phyloP scores from a whole-genome alignment of 2,329 filamentous ascomycete genomes.

The Colletotrichum sp. region DNA sequence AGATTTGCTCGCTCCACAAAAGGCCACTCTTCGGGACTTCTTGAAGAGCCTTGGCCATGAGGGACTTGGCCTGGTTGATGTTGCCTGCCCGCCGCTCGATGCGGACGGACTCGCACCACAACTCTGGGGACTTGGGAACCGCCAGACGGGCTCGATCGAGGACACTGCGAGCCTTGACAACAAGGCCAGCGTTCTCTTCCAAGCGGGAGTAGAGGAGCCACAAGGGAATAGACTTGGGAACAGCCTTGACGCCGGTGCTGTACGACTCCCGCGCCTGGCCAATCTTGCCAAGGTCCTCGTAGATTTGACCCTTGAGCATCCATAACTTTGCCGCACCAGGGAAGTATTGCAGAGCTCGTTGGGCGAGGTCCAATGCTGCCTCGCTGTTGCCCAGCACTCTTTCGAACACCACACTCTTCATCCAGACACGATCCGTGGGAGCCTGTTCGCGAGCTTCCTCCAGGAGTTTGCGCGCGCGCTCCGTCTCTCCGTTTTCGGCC shows the following conservation, averaged over 20 bases:
- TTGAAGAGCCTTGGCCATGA: constrained; percentile 93
- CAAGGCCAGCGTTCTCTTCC: constrained; percentile 82
- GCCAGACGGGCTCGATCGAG: constrained; percentile 90
- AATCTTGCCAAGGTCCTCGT: constrained; percentile 80
- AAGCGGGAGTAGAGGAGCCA: constrained; percentile 90
- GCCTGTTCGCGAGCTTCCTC: constrained; percentile 85
- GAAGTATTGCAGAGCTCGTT: constrained; percentile 86
- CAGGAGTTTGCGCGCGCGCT: constrained; percentile 83
- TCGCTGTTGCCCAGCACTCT: constrained; percentile 81
- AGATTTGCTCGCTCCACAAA: constrained; percentile 94
- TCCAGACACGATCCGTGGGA: constrained; percentile 95
- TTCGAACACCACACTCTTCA: constrained; percentile 94
- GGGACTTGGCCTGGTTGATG: constrained; percentile 79
- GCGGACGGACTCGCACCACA: constrained; percentile 94
- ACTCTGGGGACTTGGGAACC: constrained; percentile 80
- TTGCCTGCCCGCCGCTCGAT: constrained; percentile 90
- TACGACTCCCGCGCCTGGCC: constrained; percentile 91
- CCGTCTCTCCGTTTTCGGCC: constrained; percentile 83
- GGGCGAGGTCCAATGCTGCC: constrained; percentile 83
- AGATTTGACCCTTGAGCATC: constrained; percentile 99
- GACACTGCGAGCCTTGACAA: constrained; percentile 92
- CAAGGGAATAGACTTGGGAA: constrained; percentile 81
- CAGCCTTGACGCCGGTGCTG: constrained; percentile 84
- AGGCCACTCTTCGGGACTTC: constrained; percentile 88
- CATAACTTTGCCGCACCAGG: constrained; percentile 87